phyloP scores from a whole-genome alignment of 73 alveolate genomes.

The Stentor coeruleus region DNA sequence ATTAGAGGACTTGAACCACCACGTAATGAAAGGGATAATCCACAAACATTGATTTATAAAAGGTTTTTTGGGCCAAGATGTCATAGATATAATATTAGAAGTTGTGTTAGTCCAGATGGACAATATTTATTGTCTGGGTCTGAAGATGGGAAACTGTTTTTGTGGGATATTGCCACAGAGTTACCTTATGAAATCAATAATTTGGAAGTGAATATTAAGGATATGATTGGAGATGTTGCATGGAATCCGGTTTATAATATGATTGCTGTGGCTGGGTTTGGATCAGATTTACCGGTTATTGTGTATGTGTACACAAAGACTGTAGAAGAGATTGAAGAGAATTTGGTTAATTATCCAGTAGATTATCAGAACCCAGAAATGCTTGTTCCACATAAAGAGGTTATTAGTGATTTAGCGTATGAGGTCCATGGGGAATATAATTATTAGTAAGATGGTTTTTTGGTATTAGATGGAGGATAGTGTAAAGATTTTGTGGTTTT shows the following conservation, averaged over 20 bases:
- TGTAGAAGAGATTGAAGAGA: slow-evolving; percentile 16
- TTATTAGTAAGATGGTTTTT: too few relatives aligned
- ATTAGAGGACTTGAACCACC: slow-evolving; percentile 81
- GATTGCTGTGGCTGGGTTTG: slow-evolving; percentile 95
- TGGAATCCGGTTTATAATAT: slow-evolving; percentile 93
- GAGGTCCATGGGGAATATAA: slow-evolving; percentile 20
- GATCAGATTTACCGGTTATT: slow-evolving; percentile 90
- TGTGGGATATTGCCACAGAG: slow-evolving; percentile 88
- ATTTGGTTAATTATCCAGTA: background rate
- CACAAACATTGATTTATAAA: slow-evolving; percentile 46
- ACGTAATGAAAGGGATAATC: slow-evolving; percentile 40
- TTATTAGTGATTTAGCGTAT: slow-evolving; percentile 13
- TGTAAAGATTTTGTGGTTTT: too few relatives aligned
- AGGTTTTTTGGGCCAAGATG: slow-evolving; percentile 92
- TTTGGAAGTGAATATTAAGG: slow-evolving; percentile 77
- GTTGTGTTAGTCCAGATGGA: slow-evolving; percentile 91
- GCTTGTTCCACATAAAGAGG: slow-evolving; percentile 14
- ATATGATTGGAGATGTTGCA: slow-evolving; percentile 85
- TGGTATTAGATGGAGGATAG: too few relatives aligned
- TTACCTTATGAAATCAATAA: slow-evolving; percentile 53
- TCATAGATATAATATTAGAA: slow-evolving; percentile 64
- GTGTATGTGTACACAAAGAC: slow-evolving; percentile 77
- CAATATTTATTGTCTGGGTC: slow-evolving; percentile 85
- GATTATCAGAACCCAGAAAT: background rate
- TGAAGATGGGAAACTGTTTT: slow-evolving; percentile 89